These are phyloP conservation scores for Suhomyces bolitotheri DNA, from an alignment of 1,139 yeast species.

Conservation along the genomic window DNA sequence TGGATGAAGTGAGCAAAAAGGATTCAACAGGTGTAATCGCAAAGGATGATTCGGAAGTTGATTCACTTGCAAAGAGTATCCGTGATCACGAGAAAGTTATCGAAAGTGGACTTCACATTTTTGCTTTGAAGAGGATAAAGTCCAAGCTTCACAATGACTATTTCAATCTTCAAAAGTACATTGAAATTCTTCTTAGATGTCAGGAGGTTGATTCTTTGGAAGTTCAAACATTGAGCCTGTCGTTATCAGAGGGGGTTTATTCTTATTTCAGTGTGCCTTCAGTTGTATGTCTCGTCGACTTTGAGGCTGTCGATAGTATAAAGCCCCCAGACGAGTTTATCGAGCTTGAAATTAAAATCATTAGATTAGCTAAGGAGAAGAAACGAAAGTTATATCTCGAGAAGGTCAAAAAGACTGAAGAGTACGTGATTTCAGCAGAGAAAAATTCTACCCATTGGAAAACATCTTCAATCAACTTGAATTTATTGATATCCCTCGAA, in stretches of 20 bases:
- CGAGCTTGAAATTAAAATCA: conserved; percentile 55
- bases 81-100: conserved; percentile 43
- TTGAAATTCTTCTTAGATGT: conserved; percentile 55
- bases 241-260: conserved; percentile 49
- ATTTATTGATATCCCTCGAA: conserved; percentile 56
- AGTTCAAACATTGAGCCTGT: conserved; percentile 53
- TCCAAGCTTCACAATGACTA: conserved; percentile 60
- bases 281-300: conserved; percentile 55
- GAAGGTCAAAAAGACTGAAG: conserved; percentile 45
- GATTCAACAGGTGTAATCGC: background rate
- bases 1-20: conserved; percentile 35
- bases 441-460: conserved; percentile 66
- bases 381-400: conserved; percentile 49
- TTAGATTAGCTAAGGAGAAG: conserved; percentile 57
- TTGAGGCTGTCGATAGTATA: conserved; percentile 47
- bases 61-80: background rate
- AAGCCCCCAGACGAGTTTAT: conserved; percentile 64
- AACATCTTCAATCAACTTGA: conserved; percentile 54
- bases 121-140: conserved; percentile 54
- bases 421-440: conserved; percentile 40
- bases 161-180: conserved; percentile 47
- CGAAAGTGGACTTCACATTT: conserved; percentile 65
- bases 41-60: background rate
- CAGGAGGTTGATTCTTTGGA: conserved; percentile 59
- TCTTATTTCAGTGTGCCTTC: conserved; percentile 58